Conservation (phyloP, 1,284 basidiomycete genomes). For the Cerrena zonata region DNA sequence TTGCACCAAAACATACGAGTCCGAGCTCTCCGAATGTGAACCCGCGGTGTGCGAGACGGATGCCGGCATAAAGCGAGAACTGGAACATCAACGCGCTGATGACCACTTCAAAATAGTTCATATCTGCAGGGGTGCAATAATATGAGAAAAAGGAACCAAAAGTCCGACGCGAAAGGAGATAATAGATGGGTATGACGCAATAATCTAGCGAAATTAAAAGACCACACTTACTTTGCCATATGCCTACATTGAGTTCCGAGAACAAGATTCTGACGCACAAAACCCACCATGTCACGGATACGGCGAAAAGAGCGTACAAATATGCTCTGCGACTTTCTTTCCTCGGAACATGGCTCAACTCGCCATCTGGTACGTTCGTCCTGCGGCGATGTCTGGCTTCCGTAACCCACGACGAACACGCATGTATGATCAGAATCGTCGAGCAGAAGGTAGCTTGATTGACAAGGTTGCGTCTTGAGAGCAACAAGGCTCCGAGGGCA, state of each 20-base stretch:
- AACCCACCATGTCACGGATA: constrained; percentile 44
- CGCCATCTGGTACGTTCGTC: constrained; percentile 47
- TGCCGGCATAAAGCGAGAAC: constrained; percentile 82
- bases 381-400: constrained; percentile 49
- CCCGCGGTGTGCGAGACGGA: constrained; percentile 84
- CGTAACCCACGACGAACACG: constrained; percentile 67
- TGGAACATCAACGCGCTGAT: constrained; percentile 83
- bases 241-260: constrained; percentile 35
- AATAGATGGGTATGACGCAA: not conserved
- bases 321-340: constrained; percentile 57
- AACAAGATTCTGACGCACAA: constrained; percentile 46
- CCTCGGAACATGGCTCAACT: constrained; percentile 70
- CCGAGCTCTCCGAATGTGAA: constrained; percentile 94
- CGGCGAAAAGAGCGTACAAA: constrained; percentile 59
- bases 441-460: constrained; percentile 77
- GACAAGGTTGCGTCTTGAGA: constrained; percentile 70
- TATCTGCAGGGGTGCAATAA: constrained; percentile 41
- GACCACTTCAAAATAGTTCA: constrained; percentile 74
- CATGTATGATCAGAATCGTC: constrained; percentile 71
- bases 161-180: constrained; percentile 6
- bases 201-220: not conserved
- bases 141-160: constrained; percentile 8
- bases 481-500: constrained; percentile 57
- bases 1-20: constrained; percentile 82
- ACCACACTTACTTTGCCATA: constrained; percentile 71